Percentiles rank a stretch among this genome's conserved stretches.
These are phyloP conservation scores for Epichloe aotearoae DNA, from an alignment of 2,329 filamentous ascomycete species.

Conservation along the genomic window DNA sequence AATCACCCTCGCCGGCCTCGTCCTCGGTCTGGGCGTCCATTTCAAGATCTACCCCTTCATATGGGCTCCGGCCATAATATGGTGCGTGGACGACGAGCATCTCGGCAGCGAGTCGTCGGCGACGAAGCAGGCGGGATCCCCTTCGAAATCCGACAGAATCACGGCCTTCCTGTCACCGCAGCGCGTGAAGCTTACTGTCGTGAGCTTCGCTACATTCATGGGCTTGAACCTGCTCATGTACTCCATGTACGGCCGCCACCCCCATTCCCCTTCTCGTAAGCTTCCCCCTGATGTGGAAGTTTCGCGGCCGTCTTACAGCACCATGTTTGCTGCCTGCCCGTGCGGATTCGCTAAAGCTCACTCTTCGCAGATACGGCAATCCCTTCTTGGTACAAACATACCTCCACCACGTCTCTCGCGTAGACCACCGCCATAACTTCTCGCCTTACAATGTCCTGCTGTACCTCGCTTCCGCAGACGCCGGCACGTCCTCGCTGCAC, in stretches of 20 bases:
- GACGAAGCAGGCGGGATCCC: background rate
- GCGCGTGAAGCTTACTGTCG: slow-evolving; percentile 44
- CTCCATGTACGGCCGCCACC: slow-evolving; percentile 32
- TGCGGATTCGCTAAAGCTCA: slow-evolving; percentile 3
- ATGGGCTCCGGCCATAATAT: slow-evolving; percentile 69
- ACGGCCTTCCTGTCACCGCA: slow-evolving; percentile 36
- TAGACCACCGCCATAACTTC: slow-evolving; percentile 97
- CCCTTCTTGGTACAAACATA: slow-evolving; percentile 85
- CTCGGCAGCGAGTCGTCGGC: slow-evolving; percentile 15
- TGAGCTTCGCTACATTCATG: slow-evolving; percentile 61
- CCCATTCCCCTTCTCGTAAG: background rate
- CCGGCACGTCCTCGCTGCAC: slow-evolving; percentile 26
- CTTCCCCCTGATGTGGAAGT: background rate
- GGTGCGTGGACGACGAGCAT: slow-evolving; percentile 58
- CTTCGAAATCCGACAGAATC: slow-evolving; percentile 13
- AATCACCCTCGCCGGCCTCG: slow-evolving; percentile 52
- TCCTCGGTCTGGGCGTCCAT: slow-evolving; percentile 78
- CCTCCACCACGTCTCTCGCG: slow-evolving; percentile 80
- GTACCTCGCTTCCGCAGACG: slow-evolving; percentile 64
- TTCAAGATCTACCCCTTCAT: slow-evolving; percentile 99
- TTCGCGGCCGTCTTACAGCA: background rate
- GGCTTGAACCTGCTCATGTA: slow-evolving; percentile 71
- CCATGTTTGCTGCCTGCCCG: background rate
- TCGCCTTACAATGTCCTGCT: slow-evolving; percentile 89
- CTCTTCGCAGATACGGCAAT: slow-evolving; percentile 48